Evolutionary conservation across 805 yeast genomes (phyloP), one percentile per base, ranked within the genome.

Genomic region (Teunomyces pallodes): DNA sequence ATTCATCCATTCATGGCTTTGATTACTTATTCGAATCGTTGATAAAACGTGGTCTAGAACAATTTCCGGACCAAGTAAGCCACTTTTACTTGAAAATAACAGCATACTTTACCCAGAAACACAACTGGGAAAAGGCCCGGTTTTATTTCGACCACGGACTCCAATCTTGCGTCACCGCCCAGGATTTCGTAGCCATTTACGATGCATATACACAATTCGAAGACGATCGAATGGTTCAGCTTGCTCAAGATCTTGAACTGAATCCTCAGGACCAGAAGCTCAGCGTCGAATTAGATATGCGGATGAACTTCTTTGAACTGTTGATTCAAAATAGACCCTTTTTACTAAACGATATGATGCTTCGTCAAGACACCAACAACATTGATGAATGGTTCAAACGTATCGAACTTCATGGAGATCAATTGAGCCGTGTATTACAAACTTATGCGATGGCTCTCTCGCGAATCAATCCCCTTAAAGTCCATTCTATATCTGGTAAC

Each of bases 341-440:
- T 29, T 60, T 84, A 39, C 55, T 87, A 9, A 89, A 80, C 58
- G 95, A 89, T 57, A 81, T 89, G 27, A 70, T 79, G 49, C 56
- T 90, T 4, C 73, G 86, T 36, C 84, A 81, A 54, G 78, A 84
- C 56, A 69, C 79, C 1, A 79, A 88, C 57, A 77, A 80, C 50
- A 79, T 87, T 3, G 76, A 73, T 27, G 77, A 75, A 46, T 92
- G 97, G 97, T 64, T 83, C 36, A 79, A 79, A 43, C 72, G 96
- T 46, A 74, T 82, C 0, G 66, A 69, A 0, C 75, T 72, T 53
- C 72, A 74, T 13, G 57, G 68, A 3, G 61, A 67, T 4, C 71
- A 76, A 20, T 54, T 71, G 32, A 59, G 69, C 12, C 59, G 54
- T 36, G 54, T 60, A 7, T 67, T 85, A 13, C 72, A 74, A 28